A percentile compares a stretch with the other conserved stretches of the same genome.
Conservation (phyloP, 345 rosid genomes). For the Pugionium cornutum region DNA sequence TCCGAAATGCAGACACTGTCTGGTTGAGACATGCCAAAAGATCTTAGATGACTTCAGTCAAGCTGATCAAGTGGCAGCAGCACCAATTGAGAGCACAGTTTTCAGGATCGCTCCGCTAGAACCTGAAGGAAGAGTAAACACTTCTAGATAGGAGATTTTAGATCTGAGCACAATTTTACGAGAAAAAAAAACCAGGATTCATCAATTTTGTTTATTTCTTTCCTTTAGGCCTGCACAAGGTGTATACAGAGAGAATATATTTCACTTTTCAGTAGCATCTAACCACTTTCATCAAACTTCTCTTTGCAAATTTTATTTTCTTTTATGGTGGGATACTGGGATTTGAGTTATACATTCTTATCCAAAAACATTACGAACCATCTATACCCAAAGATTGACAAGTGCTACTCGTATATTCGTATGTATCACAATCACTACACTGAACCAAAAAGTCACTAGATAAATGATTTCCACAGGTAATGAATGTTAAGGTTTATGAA, state of each 20-base stretch:
- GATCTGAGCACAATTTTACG: neutral
- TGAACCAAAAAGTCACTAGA: neutral
- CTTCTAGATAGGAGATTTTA: conserved; percentile 29
- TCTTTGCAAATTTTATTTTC: conserved; percentile 4
- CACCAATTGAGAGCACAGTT: conserved; percentile 26
- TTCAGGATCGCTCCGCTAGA: conserved; percentile 39
- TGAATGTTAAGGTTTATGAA: neutral
- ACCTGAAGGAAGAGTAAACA: conserved; percentile 42
- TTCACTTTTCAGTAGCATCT: conserved; percentile 20
- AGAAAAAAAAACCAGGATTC: neutral
- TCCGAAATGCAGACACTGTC: conserved; percentile 60
- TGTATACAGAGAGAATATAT: conserved; percentile 22
- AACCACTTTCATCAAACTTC: conserved; percentile 18
- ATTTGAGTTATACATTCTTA: neutral
- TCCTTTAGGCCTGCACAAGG: conserved; percentile 29
- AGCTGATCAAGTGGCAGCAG: conserved; percentile 11
- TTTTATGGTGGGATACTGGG: neutral
- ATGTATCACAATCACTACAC: conserved; percentile 15
- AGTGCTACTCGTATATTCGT: conserved; percentile 11
- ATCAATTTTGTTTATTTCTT: conserved; percentile 10
- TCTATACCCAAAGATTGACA: conserved; percentile 13
- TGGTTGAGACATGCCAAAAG: conserved; percentile 42
- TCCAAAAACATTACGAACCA: conserved; percentile 5
- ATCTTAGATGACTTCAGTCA: conserved; percentile 34
- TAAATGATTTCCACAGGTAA: conserved; percentile 1